Evolutionary conservation across 2,329 filamentous ascomycete species (phyloP).

Genomic region (Dactylellina cionopaga): DNA sequence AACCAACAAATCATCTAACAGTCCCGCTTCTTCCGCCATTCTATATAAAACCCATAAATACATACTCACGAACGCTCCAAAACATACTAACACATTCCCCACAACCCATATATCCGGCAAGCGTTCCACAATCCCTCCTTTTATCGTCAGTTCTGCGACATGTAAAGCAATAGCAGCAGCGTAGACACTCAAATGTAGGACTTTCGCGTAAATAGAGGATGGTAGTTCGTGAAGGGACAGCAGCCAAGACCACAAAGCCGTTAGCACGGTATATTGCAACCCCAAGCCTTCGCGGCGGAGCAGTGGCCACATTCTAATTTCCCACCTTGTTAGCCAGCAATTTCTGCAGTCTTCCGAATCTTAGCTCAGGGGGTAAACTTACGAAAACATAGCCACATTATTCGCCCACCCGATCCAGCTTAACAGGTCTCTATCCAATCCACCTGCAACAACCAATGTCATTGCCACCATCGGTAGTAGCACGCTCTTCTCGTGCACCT

Average conservation of each 20-base stretch:
- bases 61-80: constrained; percentile 83
- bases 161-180: constrained; percentile 83
- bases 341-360: too few relatives aligned
- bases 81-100: constrained; percentile 85
- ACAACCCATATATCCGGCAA: constrained; percentile 98
- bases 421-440: constrained; percentile 77
- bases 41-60: constrained; percentile 91
- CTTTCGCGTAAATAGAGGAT: constrained; percentile 69
- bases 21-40: constrained; percentile 58
- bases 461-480: constrained; percentile 91
- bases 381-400: constrained; percentile 58
- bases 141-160: constrained; percentile 71
- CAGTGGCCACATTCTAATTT: constrained; percentile 85
- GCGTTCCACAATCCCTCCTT: constrained; percentile 71
- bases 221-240: constrained; percentile 74
- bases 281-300: constrained; percentile 83
- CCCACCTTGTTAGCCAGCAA: too few relatives aligned
- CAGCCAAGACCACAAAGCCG: constrained; percentile 88
- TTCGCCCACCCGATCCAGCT: constrained; percentile 98
- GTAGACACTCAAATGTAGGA: constrained; percentile 82
- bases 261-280: constrained; percentile 85
- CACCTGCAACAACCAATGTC: constrained; percentile 85
- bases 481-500: constrained; percentile 98
- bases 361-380: too few relatives aligned
- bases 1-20: constrained; percentile 52